These are phyloP conservation scores for Puccinia triticina DNA, from an alignment of 1,284 basidiomycete genomes.

Conservation along the genomic window DNA sequence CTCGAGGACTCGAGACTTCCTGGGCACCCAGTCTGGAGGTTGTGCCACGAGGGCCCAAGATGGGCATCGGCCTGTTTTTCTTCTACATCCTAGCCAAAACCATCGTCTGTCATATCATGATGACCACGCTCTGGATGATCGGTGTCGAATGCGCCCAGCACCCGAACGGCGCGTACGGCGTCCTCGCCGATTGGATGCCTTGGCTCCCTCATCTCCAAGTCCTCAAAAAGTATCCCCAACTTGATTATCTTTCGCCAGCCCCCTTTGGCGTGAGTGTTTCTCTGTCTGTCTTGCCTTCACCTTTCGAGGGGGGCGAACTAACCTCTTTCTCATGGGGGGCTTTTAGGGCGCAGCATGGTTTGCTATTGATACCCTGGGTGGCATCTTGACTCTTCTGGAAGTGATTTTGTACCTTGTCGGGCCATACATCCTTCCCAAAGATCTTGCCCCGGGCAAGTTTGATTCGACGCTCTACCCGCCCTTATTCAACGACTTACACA, in stretches of 20 bases:
- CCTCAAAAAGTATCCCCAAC: not conserved
- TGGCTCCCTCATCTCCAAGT: not conserved
- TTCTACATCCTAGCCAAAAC: not conserved
- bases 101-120: conserved; percentile 14
- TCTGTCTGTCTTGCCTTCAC: not conserved
- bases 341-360: conserved; percentile 41
- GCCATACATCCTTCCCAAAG: conserved; percentile 34
- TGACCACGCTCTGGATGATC: conserved; percentile 9
- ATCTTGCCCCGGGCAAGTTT: conserved; percentile 41
- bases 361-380: conserved; percentile 24
- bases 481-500: conserved; percentile 38
- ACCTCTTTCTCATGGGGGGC: not conserved
- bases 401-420: conserved; percentile 36
- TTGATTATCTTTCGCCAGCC: not conserved
- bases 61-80: conserved; percentile 18
- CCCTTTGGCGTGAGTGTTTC: conserved; percentile 32
- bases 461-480: conserved; percentile 46
- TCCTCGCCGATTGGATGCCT: conserved; percentile 1
- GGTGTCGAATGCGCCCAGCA: conserved; percentile 29
- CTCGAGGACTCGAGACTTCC: conserved; percentile 42
- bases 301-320: not conserved
- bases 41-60: conserved; percentile 1
- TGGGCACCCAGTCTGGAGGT: conserved; percentile 37
- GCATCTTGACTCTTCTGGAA: conserved; percentile 36
- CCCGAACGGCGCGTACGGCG: conserved; percentile 15